Evolutionary conservation across 2,329 filamentous ascomycete genomes (phyloP).

Genomic region (Claviceps capensis): DNA sequence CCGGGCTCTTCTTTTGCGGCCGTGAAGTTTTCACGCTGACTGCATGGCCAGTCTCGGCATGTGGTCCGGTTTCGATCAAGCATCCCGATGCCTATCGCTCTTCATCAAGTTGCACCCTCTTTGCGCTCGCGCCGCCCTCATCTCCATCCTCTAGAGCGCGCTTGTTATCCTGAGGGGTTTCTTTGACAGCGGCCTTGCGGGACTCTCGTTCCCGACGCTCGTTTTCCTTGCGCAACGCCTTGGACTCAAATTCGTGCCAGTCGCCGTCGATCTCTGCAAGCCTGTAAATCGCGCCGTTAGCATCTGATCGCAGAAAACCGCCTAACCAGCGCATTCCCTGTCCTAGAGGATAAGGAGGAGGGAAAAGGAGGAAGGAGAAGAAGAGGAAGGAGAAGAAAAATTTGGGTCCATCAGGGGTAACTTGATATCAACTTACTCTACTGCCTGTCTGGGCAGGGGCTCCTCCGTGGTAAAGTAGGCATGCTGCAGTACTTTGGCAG

Average conservation of each 20-base stretch:
- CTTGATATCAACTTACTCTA: constrained; percentile 50
- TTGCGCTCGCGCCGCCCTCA: constrained; percentile 19
- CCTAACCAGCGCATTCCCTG: too few relatives aligned
- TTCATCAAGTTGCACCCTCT: constrained; percentile 20
- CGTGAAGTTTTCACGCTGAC: too few relatives aligned
- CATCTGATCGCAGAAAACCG: neutral
- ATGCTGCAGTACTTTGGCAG: constrained; percentile 72
- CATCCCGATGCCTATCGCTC: constrained; percentile 2
- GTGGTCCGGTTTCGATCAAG: neutral
- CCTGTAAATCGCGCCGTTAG: constrained; percentile 24
- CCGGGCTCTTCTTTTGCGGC: too few relatives aligned
- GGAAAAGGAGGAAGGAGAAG: too few relatives aligned
- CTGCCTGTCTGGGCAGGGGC: constrained; percentile 60
- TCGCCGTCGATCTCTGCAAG: constrained; percentile 75
- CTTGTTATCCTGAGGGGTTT: constrained; percentile 26
- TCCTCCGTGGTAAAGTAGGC: constrained; percentile 78
- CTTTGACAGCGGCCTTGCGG: constrained; percentile 27
- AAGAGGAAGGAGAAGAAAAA: neutral
- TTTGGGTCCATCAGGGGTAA: neutral
- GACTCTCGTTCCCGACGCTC: constrained; percentile 50
- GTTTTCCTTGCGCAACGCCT: constrained; percentile 82
- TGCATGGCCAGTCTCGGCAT: too few relatives aligned
- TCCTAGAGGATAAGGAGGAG: neutral
- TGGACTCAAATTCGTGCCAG: constrained; percentile 98
- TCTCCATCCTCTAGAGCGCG: constrained; percentile 17